Conservation (phyloP, 2,329 filamentous ascomycete species). For the Aspergillus thermomutatus region DNA sequence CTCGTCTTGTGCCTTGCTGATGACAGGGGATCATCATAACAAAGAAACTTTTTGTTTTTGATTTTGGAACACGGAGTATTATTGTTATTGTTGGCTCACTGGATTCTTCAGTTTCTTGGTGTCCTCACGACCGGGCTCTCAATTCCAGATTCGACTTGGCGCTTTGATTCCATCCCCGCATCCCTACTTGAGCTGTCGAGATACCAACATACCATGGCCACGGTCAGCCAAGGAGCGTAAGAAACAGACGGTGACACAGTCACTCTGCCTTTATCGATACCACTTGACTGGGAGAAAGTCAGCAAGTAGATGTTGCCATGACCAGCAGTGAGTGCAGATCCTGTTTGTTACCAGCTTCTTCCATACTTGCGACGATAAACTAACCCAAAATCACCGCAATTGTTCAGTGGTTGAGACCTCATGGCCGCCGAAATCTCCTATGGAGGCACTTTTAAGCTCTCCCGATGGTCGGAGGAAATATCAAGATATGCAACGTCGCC, state of each 20-base stretch:
- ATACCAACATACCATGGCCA: background rate
- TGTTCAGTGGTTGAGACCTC: conserved; percentile 41
- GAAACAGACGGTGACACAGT: background rate
- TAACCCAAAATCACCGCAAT: conserved; percentile 7
- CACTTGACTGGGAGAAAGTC: background rate
- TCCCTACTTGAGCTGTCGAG: background rate
- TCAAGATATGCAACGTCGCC: conserved; percentile 63
- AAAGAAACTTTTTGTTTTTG: background rate
- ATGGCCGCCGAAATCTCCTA: conserved; percentile 63
- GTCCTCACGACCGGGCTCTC: background rate
- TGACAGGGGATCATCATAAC: background rate
- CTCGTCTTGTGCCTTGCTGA: conserved; percentile 7
- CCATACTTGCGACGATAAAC: background rate
- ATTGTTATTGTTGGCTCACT: conserved; percentile 4
- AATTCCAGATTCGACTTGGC: background rate
- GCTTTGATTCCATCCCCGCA: background rate
- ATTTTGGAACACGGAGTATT: background rate
- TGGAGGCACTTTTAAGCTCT: conserved; percentile 62
- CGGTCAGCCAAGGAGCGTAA: background rate
- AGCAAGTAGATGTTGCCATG: conserved; percentile 6
- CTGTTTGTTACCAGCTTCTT: background rate
- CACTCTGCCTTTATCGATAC: background rate
- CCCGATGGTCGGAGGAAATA: conserved; percentile 77
- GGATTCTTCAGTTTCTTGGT: background rate
- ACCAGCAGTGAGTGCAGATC: conserved; percentile 21